Conservation (phyloP, 768 basidiomycete species). For the Russula foetens region DNA sequence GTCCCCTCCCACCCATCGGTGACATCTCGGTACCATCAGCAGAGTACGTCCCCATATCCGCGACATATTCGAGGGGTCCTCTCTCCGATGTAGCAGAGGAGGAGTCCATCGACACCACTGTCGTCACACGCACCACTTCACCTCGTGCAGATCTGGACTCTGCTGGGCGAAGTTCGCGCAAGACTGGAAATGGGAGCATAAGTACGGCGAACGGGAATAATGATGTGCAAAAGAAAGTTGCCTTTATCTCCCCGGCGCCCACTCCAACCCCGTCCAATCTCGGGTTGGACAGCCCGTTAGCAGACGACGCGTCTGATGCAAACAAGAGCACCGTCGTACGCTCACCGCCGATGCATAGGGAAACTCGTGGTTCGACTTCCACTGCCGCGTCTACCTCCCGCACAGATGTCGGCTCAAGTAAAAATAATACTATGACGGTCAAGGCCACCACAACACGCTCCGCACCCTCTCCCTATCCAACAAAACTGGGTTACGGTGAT, state of each 20-base stretch:
- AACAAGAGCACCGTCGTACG: conserved; percentile 66
- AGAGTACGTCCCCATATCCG: conserved; percentile 21
- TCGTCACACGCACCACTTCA: conserved; percentile 18
- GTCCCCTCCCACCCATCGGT: conserved; percentile 42
- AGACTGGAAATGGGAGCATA: conserved; percentile 31
- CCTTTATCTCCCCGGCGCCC: conserved; percentile 76
- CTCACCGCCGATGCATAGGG: conserved; percentile 66
- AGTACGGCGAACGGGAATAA: conserved; percentile 23
- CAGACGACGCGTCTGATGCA: conserved; percentile 36
- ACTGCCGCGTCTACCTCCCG: conserved; percentile 54
- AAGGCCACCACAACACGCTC: conserved; percentile 54
- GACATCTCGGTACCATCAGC: conserved; percentile 31
- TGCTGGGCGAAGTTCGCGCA: conserved; percentile 32
- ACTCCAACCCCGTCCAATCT: conserved; percentile 56
- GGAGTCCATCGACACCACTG: conserved; percentile 14
- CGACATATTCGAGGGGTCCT: conserved; percentile 21
- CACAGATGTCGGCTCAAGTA: conserved; percentile 44
- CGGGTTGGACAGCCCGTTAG: conserved; percentile 41
- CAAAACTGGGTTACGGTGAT: conserved; percentile 36
- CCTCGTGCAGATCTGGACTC: conserved; percentile 27
- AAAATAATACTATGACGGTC: conserved; percentile 37
- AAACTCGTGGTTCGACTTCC: conserved; percentile 58
- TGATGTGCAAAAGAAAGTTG: conserved; percentile 77
- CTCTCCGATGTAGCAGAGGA: conserved; percentile 18
- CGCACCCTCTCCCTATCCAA: conserved; percentile 52